Base-by-base conservation (phyloP, 345 rosid genomes). In the Linum lewisii region DNA sequence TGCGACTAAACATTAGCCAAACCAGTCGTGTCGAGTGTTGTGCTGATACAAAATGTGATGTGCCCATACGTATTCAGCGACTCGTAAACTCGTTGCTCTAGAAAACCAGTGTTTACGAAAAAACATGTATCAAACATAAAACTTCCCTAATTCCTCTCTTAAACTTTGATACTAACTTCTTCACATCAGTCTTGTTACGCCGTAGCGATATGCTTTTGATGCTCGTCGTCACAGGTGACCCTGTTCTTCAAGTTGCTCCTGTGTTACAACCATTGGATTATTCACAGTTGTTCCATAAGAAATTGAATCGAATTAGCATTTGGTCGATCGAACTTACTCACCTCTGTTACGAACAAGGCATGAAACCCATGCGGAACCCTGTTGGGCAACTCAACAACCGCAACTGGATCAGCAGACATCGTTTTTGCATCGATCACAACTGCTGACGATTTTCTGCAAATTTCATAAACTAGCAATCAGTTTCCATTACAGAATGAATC, bases 361-460 rank as follows among this genome's bases (percentile, higher is more conserved):
- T 89, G 99, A 78, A 93, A 85, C 32, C 99, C 97, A 45, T 81
- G 83, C 16, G 97, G 97, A 74, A 86, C 91, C 66, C 97, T 79
- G 52, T 80, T 79, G n/a, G 91, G 95, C 62, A 93, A 73, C 62
- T 93, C 95, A 67, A 93, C 86, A 66, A 89, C 90, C 1, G 97
- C 99, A 71, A 86, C 88, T 20, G 97, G 91, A 72, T 93, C 94
- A 24, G 85, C 66, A 2, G 99, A 86, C 95, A 88, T 89, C 56
- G 89, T 88, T 69, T 85, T 88, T 51, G 97, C 99, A 77, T 86
- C 91, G 32, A 93, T 79, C 63, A 86, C 94, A 73, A 79, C 61
- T 66, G 77, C 87, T 51, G 77, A 77, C 51, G 99, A 88, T 74
- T 85, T 93, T 64, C 99, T 88, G 89, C 78, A 62, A 7, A 14